Evolutionary conservation across 345 rosid genomes (phyloP).

Genomic region (Pelargonium nanum): DNA sequence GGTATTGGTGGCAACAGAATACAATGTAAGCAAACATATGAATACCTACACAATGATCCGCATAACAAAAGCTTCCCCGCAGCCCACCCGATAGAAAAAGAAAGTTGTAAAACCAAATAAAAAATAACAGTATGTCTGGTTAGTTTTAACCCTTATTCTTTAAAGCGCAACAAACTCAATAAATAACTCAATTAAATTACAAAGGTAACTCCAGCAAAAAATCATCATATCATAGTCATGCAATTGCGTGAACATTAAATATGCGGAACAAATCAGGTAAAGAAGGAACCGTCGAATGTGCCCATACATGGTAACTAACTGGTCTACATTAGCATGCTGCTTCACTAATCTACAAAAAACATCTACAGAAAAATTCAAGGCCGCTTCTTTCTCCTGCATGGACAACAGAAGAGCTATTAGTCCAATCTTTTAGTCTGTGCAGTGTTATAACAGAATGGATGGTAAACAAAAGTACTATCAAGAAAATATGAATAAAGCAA

Average conservation of each 20-base stretch:
- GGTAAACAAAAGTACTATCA: constrained; percentile 6
- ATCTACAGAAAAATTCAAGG: constrained; percentile 83
- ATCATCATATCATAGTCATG: constrained; percentile 6
- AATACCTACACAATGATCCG: no score
- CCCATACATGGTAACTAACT: constrained; percentile 85
- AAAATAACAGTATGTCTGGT: no score
- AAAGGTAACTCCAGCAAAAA: background rate
- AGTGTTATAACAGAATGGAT: background rate
- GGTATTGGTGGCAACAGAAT: no score
- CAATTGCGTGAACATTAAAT: background rate
- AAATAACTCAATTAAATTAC: no score
- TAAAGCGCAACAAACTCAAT: no score
- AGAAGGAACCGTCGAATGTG: background rate
- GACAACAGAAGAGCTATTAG: constrained; percentile 15
- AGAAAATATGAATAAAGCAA: constrained; percentile 7
- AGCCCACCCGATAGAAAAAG: no score
- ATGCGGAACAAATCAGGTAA: background rate
- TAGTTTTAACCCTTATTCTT: no score
- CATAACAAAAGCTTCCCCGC: no score
- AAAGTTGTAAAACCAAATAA: no score
- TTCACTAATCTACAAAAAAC: constrained; percentile 97
- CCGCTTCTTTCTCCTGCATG: constrained; percentile 97
- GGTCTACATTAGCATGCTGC: constrained; percentile 87
- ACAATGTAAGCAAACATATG: no score
- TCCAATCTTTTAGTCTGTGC: constrained; percentile 3